Evolutionary conservation across 139 green algal species (phyloP), one percentile per base, ranked within the genome.

Genomic region (Closterium sp.): DNA sequence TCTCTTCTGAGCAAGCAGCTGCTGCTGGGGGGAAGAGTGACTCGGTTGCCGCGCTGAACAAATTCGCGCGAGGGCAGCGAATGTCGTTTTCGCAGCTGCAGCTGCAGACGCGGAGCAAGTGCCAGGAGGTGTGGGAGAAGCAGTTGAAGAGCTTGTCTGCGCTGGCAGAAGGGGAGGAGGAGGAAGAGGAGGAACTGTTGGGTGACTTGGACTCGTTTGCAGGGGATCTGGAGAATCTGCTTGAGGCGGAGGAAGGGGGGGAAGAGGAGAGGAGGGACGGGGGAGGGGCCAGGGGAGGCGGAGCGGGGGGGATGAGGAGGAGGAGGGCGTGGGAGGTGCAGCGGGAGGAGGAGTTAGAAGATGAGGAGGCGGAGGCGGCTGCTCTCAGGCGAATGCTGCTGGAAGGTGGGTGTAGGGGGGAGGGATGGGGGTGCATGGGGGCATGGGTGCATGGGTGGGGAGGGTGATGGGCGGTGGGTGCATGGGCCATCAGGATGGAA

Each of bases 121-220:
- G 90, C 64, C 92, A 96, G 90, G 85, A 94, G 35, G 95, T 97
- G 85, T 96, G 96, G 25, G 91, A 95, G 7, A 89, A 91, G 81
- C 96, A 97, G 93, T 21, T 35, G 21, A 76, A 19, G 55, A 76
- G 55, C 55, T 76, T 76, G 12, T 76, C 55, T 28, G 55, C 55
- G 0, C 12, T 76, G 55, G 55, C 55, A 19, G 55, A 76, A 76
- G 55, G 55, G 55, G 55, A 76, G 55, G 55, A 76, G 55, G 55
- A 76, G 55, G 81, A 94, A 30, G 33, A 84, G 32, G 93, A 94
- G 0, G 93, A 23, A 25, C 93, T 92, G n/a, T 86, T 34, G 33
- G 33, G 38, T 28, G 93, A 95, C 34, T 33, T 95, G 6, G 92
- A 94, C 33, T 93, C 55, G n/a, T 93, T 94, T 87, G 91, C 86